phyloP scores from a whole-genome alignment of 371 early-diverging fungal genomes.

The Spraguea lophii region DNA sequence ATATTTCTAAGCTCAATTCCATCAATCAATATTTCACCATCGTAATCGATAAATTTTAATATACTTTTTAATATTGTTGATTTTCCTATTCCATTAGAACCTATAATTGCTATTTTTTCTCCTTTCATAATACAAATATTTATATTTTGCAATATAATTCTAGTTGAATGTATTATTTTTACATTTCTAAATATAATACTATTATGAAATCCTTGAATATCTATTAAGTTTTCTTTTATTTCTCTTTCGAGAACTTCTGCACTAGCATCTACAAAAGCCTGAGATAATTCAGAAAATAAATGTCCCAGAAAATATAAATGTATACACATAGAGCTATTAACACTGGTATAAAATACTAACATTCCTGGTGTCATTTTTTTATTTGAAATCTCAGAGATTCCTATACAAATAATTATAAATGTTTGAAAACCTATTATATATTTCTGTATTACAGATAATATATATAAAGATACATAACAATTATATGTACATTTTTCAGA shows the following conservation, averaged over 20 bases:
- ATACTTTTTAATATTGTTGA: slow-evolving; percentile 31
- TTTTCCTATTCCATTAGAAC: slow-evolving; percentile 43
- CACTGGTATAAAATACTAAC: background rate
- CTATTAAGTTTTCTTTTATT: background rate
- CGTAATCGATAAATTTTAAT: slow-evolving; percentile 18
- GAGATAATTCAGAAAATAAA: slow-evolving; percentile 29
- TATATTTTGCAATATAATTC: slow-evolving; percentile 17
- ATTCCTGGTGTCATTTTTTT: background rate
- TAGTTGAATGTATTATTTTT: background rate
- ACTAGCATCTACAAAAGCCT: background rate
- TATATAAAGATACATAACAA: background rate
- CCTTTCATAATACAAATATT: slow-evolving; percentile 35
- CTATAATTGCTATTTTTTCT: slow-evolving; percentile 42
- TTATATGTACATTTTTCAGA: background rate
- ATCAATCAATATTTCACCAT: slow-evolving; percentile 24
- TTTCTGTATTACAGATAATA: background rate
- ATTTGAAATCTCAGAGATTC: slow-evolving; percentile 1
- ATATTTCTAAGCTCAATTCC: background rate
- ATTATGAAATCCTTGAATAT: slow-evolving; percentile 1
- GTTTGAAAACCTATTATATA: background rate
- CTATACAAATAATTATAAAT: slow-evolving; percentile 15
- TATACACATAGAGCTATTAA: background rate
- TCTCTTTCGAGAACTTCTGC: background rate
- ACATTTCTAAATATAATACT: slow-evolving; percentile 13
- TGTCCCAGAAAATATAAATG: slow-evolving; percentile 25